Base-by-base conservation (phyloP, 164 flowering plant genomes). In the Litsea cubeba region DNA sequence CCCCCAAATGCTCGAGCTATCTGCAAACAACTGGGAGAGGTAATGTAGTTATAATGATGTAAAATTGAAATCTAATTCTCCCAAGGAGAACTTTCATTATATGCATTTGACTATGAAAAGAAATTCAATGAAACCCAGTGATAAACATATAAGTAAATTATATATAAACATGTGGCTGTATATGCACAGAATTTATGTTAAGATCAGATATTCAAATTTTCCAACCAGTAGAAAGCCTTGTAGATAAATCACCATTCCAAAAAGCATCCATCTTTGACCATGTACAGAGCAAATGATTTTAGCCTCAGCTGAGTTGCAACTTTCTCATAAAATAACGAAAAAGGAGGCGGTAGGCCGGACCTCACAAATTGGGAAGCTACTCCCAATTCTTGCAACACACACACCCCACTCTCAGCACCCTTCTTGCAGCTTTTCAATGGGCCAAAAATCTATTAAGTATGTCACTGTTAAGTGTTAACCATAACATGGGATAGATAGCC, bases 1-100 rank as follows among this genome's bases (percentile, higher is more conserved):
- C 94, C 98, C 77, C 99, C 99, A 85, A 94, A 96, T 65, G 97
- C 98, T 50, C 86, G 86, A 54, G 99, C 99, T 81, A 96, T 86
- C 94, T 96, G 99, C 91, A 94, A 82, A 82, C 97, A 94, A 88
- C 99, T 96, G 97, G 75, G 78, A 72, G 63, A 83, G 26, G 72
- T 64, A 68, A 75, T 74, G 58, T 35, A 73, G 73, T 80, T 40
- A 67, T 69, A 65, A 80, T 25, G 51, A 63, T 58, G 73, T 67
- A 62, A 69, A 68, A 66, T 28, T 67, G 17, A 49, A 25, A 20
- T 18, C 4, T 40, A 7, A 46, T 35, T 28, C 62, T 20, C 18
- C n/a, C 12, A 70, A 40, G 62, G 51, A 23, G 68, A 65, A 76
- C 65, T 17, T 0, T 22, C 18, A 50, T 24, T n/a, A 14, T 50